Conservation (phyloP, 140 eudicot species). For the Anethum foeniculum region DNA sequence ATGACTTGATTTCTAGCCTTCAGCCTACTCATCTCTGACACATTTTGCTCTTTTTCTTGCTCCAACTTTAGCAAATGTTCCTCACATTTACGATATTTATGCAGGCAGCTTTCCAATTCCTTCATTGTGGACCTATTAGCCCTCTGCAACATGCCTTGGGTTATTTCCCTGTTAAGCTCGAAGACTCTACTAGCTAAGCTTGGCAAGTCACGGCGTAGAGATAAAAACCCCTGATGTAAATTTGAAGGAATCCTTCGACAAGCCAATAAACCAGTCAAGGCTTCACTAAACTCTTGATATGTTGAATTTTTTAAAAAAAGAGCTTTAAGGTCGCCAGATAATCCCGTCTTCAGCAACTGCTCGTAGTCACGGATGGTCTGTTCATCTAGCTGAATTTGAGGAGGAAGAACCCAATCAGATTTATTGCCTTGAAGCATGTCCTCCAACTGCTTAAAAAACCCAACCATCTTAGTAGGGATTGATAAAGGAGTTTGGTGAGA, state of each 20-base stretch:
- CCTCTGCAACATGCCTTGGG: neutral
- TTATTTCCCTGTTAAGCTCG: neutral
- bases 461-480: conserved; percentile 1
- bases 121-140: neutral
- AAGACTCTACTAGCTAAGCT: neutral
- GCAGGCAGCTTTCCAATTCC: neutral
- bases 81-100: neutral
- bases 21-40: neutral
- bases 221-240: neutral
- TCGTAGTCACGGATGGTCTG: neutral
- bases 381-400: neutral
- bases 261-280: neutral
- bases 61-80: neutral
- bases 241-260: conserved; percentile 1
- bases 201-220: neutral
- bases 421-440: neutral
- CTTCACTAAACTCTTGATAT: neutral
- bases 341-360: neutral
- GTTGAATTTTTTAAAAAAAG: neutral
- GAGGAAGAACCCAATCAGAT: neutral
- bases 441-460: neutral
- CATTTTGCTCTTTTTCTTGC: neutral
- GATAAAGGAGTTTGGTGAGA: neutral
- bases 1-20: neutral
- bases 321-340: neutral